Evolutionary conservation across 768 basidiomycete species (phyloP).

Genomic region (Leccinum uliginosum): DNA sequence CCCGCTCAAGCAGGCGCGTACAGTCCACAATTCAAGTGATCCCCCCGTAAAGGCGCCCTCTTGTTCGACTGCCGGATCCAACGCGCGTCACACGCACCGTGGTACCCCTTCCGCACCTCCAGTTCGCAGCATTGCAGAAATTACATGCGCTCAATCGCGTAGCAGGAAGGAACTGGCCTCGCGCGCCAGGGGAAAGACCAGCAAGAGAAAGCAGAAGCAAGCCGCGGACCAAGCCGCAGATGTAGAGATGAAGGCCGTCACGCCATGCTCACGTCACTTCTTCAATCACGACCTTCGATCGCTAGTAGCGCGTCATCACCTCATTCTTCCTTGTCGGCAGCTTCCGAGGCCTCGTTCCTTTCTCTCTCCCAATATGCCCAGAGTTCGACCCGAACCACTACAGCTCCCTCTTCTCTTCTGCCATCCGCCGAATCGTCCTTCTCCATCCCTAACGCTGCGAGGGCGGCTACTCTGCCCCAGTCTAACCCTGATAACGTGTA

Average conservation of each 20-base stretch:
- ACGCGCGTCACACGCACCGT: constrained; percentile 19
- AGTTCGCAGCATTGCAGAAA: constrained; percentile 43
- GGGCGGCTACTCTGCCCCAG: constrained; percentile 36
- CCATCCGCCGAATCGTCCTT: constrained; percentile 41
- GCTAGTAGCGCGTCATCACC: constrained; percentile 69
- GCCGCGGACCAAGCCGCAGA: constrained; percentile 36
- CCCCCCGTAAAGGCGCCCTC: constrained; percentile 55
- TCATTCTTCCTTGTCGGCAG: constrained; percentile 64
- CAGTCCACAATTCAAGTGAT: constrained; percentile 70
- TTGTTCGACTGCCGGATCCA: constrained; percentile 33
- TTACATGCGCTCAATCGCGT: constrained; percentile 43
- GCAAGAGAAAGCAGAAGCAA: constrained; percentile 50
- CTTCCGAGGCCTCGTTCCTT: constrained; percentile 62
- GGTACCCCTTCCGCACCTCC: constrained; percentile 7
- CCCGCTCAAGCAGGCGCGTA: constrained; percentile 70
- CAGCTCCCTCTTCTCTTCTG: constrained; percentile 35
- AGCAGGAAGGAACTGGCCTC: constrained; percentile 38
- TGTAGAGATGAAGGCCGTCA: constrained; percentile 79
- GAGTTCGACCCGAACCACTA: constrained; percentile 56
- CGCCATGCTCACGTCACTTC: constrained; percentile 71
- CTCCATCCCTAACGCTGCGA: constrained; percentile 15
- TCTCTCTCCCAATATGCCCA: constrained; percentile 64
- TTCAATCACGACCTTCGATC: constrained; percentile 61
- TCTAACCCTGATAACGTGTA: constrained; percentile 30
- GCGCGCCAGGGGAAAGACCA: constrained; percentile 34